Base-by-base conservation (phyloP, 768 basidiomycete genomes). In the Cyclocybe aegerita region DNA sequence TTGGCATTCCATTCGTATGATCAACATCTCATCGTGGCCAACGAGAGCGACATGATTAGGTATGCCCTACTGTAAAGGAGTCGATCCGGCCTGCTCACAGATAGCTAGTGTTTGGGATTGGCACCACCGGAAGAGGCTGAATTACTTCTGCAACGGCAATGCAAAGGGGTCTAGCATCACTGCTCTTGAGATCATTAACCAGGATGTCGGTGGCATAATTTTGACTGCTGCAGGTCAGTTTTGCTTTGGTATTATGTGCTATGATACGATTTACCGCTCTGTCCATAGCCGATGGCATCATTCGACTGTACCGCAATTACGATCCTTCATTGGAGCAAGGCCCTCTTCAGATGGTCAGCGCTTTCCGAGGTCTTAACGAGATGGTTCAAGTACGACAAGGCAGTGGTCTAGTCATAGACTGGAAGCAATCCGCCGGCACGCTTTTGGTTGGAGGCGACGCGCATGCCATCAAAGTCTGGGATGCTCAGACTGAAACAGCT, bases 1-100 rank as follows among this genome's bases (percentile, higher is more conserved):
- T 81, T 98, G 74, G 82, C 83, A 1, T 90, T 99, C 76, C 96
- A 98, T 65, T 82, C 93, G 3, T 98, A 86, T 61, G 96, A 98
- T 63, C 82, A 89, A 23, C 91, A 98, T 57, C 71, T 98, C 10
- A 82, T 92, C 23, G 72, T 94, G 6, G 84, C 93, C 6, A 93
- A 96, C 61, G 91, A 95, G 56, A 72, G 77, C 16, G 92, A 96
- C 63, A 83, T 88, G 69, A 83, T 98, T 57, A 88, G 83, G 93
- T 96, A 50, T 31, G 75, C 67, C 9, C 35, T 53, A 48, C 29
- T 43, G 30, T 23, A 8, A 36, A 12, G 15, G 39, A 11, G 14
- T 29, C 35, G 30, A 10, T 12, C 34, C 36, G 2, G 3, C 23
- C 4, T 39, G 1, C 35, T 33, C 45, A 57, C 35, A 23, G 23